These are phyloP conservation scores for Metarhizium album DNA, from an alignment of 2,329 filamentous ascomycete genomes.

Conservation along the genomic window DNA sequence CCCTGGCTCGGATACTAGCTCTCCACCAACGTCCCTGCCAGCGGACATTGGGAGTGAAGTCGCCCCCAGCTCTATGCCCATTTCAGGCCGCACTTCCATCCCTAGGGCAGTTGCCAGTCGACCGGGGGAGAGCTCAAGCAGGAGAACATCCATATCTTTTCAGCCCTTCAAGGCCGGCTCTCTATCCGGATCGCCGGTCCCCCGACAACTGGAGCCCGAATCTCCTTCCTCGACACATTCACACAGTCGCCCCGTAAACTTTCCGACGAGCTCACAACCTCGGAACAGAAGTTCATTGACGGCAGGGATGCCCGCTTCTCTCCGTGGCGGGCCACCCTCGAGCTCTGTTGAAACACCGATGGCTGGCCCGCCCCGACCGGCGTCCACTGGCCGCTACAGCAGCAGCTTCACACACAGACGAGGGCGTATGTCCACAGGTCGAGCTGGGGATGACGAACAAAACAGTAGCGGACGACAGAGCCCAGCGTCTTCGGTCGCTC, in stretches of 20 bases:
- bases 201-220: constrained; percentile 37
- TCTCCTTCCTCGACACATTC: constrained; percentile 46
- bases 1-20: constrained; percentile 51
- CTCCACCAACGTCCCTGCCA: constrained; percentile 42
- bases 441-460: constrained; percentile 58
- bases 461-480: constrained; percentile 73
- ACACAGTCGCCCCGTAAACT: constrained; percentile 33
- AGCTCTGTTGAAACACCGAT: constrained; percentile 54
- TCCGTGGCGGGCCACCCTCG: constrained; percentile 53
- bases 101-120: constrained; percentile 26
- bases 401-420: constrained; percentile 89
- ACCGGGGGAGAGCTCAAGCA: constrained; percentile 42
- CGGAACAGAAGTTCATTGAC: constrained; percentile 64
- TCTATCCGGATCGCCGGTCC: constrained; percentile 75
- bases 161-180: constrained; percentile 95
- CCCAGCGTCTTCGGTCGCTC: constrained; percentile 54
- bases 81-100: constrained; percentile 23
- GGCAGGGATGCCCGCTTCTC: constrained; percentile 62
- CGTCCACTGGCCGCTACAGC: constrained; percentile 73
- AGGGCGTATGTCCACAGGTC: constrained; percentile 64
- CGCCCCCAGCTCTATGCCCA: constrained; percentile 41
- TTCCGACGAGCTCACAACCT: constrained; percentile 34
- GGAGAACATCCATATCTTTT: constrained; percentile 78
- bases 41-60: constrained; percentile 33
- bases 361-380: constrained; percentile 68